Percentiles rank a stretch among this genome's conserved stretches.
phyloP scores from a whole-genome alignment of 768 basidiomycete genomes.

The Peribolospora baueri region DNA sequence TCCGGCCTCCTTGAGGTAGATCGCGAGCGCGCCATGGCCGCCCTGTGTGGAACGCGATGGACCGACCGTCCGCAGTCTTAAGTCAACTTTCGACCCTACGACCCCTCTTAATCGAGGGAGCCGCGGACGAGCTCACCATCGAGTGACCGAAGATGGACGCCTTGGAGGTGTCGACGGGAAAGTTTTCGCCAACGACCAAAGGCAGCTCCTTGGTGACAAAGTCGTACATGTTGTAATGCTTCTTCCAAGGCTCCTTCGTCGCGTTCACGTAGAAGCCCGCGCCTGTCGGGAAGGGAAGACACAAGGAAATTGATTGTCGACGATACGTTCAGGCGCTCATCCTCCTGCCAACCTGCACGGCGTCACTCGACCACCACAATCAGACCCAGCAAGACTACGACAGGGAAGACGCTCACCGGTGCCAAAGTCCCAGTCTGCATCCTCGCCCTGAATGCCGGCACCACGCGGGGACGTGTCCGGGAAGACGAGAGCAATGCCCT shows the following conservation, averaged over 20 bases:
- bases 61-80: no score
- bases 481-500: conserved; percentile 69
- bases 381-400: neutral
- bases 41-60: conserved; percentile 19
- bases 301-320: no score
- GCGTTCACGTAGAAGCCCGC: conserved; percentile 95
- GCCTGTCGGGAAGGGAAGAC: conserved; percentile 17
- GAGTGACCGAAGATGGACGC: conserved; percentile 87
- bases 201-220: conserved; percentile 69
- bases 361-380: neutral
- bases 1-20: conserved; percentile 55
- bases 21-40: conserved; percentile 76
- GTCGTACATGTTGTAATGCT: conserved; percentile 27
- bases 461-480: conserved; percentile 91
- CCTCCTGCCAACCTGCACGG: neutral
- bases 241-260: conserved; percentile 29
- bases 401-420: conserved; percentile 28
- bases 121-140: conserved; percentile 29
- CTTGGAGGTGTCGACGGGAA: conserved; percentile 30
- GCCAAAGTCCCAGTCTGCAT: conserved; percentile 63
- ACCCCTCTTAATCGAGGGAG: no score
- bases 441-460: conserved; percentile 34
- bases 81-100: no score
- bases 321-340: no score
- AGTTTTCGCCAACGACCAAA: neutral